Conservation (phyloP, 805 yeast species). For the Candida insectorum region DNA sequence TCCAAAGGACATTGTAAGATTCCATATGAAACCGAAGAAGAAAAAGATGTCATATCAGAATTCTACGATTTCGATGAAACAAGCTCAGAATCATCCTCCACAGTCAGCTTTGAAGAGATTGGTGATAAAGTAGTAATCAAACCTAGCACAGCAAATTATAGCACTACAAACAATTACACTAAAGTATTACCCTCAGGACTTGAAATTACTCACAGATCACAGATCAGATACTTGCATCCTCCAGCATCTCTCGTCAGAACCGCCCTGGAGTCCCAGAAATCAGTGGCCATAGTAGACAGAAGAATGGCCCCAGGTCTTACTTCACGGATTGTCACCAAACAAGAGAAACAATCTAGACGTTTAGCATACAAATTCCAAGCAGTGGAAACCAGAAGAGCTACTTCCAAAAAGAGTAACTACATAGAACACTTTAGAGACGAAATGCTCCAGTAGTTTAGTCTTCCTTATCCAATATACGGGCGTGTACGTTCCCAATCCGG, state of each 20-base stretch:
- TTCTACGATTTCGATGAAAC: slow-evolving; percentile 26
- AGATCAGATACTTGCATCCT: slow-evolving; percentile 71
- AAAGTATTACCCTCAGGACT: slow-evolving; percentile 65
- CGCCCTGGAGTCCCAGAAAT: slow-evolving; percentile 60
- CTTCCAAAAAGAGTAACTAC: slow-evolving; percentile 25
- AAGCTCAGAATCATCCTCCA: slow-evolving; percentile 14
- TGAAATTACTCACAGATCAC: slow-evolving; percentile 76
- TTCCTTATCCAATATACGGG: background rate
- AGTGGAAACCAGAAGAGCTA: slow-evolving; percentile 21
- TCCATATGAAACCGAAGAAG: slow-evolving; percentile 44
- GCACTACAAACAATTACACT: slow-evolving; percentile 26
- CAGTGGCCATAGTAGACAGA: slow-evolving; percentile 75
- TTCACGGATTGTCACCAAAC: slow-evolving; percentile 23
- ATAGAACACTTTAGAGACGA: slow-evolving; percentile 39
- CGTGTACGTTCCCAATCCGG: too few species aligned
- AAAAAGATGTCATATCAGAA: slow-evolving; percentile 29
- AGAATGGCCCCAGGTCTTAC: slow-evolving; percentile 40
- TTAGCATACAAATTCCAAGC: slow-evolving; percentile 22
- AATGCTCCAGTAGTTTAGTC: slow-evolving; percentile 4
- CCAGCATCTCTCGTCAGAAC: slow-evolving; percentile 24
- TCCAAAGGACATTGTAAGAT: slow-evolving; percentile 44
- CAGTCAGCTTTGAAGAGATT: slow-evolving; percentile 23
- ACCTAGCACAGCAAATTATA: background rate
- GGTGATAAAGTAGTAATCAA: slow-evolving; percentile 13
- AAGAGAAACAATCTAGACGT: slow-evolving; percentile 27